These are phyloP conservation scores for Salvia sclarea DNA, from an alignment of 305 asterid genomes.

Conservation along the genomic window DNA sequence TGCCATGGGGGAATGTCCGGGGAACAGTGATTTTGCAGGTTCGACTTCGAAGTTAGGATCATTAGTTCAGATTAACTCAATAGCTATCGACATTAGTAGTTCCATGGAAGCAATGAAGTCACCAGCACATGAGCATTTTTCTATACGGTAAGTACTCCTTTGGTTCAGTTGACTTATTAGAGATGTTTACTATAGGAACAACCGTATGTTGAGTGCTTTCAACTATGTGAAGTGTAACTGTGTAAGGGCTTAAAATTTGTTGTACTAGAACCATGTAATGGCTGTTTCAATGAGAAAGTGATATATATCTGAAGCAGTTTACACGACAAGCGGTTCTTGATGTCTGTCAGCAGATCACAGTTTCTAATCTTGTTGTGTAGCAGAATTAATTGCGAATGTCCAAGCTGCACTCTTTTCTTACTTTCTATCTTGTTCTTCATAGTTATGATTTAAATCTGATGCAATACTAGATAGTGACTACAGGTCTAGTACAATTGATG, in stretches of 20 bases:
- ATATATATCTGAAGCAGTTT: background rate
- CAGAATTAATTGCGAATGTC: background rate
- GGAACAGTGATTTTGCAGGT: conserved; percentile 33
- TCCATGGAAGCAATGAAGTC: conserved; percentile 40
- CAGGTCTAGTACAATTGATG: background rate
- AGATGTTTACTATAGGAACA: background rate
- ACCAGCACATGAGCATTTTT: conserved; percentile 53
- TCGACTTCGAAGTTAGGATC: conserved; percentile 46
- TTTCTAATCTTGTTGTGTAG: background rate
- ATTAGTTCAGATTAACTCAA: conserved; percentile 52
- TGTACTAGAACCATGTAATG: background rate
- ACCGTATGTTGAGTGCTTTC: background rate
- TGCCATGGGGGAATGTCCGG: conserved; percentile 37
- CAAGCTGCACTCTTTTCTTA: background rate
- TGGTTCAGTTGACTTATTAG: background rate
- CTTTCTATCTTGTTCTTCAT: background rate
- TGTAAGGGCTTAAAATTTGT: background rate
- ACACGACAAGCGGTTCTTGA: background rate
- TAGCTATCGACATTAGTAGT: conserved; percentile 53
- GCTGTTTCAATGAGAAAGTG: background rate
- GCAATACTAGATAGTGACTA: background rate
- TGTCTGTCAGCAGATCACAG: background rate
- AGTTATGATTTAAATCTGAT: background rate
- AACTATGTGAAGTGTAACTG: background rate
- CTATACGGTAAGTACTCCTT: conserved; percentile 60